Base-by-base conservation (phyloP, 257 asterid species). In the Asclepias syriaca region DNA sequence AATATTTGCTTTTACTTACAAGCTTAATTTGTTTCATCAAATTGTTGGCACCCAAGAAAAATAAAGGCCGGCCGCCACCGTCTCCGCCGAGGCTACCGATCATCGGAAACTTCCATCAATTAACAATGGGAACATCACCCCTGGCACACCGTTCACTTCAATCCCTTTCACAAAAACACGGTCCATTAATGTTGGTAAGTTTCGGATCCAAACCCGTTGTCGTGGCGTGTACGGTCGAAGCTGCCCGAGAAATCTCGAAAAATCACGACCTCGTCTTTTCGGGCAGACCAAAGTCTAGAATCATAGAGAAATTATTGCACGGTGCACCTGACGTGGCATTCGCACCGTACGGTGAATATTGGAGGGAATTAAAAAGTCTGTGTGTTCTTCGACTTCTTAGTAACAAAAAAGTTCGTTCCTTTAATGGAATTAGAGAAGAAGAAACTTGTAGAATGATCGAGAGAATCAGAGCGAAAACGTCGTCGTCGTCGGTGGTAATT, bases 381-480 rank as follows among this genome's bases (percentile, higher is more conserved):
- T 73, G 81, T 12, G 84, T 87, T 13, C 78, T 81, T 32, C 87
- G 85, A n/a, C 83, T 88, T 8, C 72, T 87, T 32, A 85, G 85
- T 34, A 71, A 70, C 77, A 85, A 73, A 43, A 69, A 78, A 64
- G 90, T 87, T 16, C 84, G 68, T 3, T 85, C 87, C 1, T 86
- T 53, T 69, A 64, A 77, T 1, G 8, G 15, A 15, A 65, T 80
- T 0, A 73, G 89, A 34, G 90, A 77, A 29, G 85, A 86, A 57
- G 88, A 83, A 68, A 83, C 86, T 5, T 34, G 80, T 1, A 29
- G 55, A 12, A 79, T 87, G 85, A 63, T 87, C 1, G 74, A 80
- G 66, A 83, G 55, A 50, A 81, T 87, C 4, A 24, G 6, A 27
- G 39, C 45, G 0, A 57, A 45, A 45, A 59, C 66, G n/a, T 58